Evolutionary conservation across 371 early-diverging fungal species (phyloP), one percentile per base, ranked within the genome.

Genomic region (Fennellomyces sp.): DNA sequence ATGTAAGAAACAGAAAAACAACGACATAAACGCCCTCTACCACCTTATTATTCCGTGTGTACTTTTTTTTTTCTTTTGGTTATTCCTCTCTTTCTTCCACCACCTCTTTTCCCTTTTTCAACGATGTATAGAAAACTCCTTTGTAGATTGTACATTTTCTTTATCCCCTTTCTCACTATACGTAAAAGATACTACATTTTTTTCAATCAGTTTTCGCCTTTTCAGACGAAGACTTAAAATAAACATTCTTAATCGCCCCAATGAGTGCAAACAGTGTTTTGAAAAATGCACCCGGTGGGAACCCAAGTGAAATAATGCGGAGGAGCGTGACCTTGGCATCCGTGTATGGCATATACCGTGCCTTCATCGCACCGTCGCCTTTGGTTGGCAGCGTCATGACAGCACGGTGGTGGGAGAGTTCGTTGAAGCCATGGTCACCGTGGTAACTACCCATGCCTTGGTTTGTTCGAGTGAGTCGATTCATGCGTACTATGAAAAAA

Each of bases 361-460:
- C 56, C 11, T 75, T 56, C 15, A 66, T 61, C n/a, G 80, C 55
- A 17, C 72, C 66, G 55, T 85, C 85, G 61, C 74, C 51, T 21
- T 63, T 69, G 53, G 70, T 69, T 6, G 78, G 65, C 62, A 79
- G 79, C 75, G 81, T 65, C 71, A 85, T 72, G 15, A 80, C 70
- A 27, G 78, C 70, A 26, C 89, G 75, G 19, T 80, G 70, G 56
- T 91, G 90, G 30, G 86, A 82, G 64, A 94, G 91, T 6, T 82
- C 75, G 5, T 89, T 78, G 63, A 95, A 91, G 13, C 93, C 90
- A 38, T 73, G 63, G 52, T 84, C 78, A 54, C 95, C 96, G 35
- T 91, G 91, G 69, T 94, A 95, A 19, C 66, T 63, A 33, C 97
- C 97, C 38, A 81, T 76, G 13, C 97, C 97, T 11, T n/a, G n/a